Base-by-base conservation (phyloP, 257 asterid species). In the Fraxinus pennsylvanica region DNA sequence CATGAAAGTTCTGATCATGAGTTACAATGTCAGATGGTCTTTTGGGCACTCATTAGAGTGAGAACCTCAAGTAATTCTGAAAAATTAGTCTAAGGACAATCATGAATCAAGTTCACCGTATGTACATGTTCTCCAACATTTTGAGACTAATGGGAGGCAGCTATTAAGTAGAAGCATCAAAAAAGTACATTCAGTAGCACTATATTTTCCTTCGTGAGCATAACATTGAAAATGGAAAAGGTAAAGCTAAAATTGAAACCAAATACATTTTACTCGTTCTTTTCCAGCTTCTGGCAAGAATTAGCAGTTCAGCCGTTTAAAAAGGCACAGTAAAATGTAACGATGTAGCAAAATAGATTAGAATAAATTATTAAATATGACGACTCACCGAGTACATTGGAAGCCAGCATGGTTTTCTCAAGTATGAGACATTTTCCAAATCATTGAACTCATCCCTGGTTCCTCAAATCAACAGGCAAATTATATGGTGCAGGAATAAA, bases 351-450 rank as follows among this genome's bases (percentile, higher is more conserved):
- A 43, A 41, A 68, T 45, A 76, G 41, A 69, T 21, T 39, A 30
- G 13, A 76, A 74, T 29, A 19, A 27, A 71, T 72, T 66, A 68
- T 74, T 57, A 43, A 13, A 32, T 54, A 50, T 21, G 22, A 47
- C 73, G 69, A 85, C 97, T 90, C 85, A 93, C 99, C 4, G 98
- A 93, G 85, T 87, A 83, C 17, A 77, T 38, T 15, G 97, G 98
- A 70, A 93, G 91, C 99, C 99, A 95, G 52, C 93, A 87, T 47
- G 99, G 97, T 73, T 75, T 90, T 84, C 84, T 85, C 89, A 90
- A 74, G 88, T 76, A 81, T 1, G 90, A 85, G 79, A 90, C 77
- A 84, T 82, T 80, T 72, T 84, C 78, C 82, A 85, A 80, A 84
- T 84, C 92, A 82, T 76, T 76, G 73, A 63, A 79, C 74, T 81